Evolutionary conservation across 495 filamentous ascomycete species (phyloP).

Genomic region (Talaromyces proteolyticus): DNA sequence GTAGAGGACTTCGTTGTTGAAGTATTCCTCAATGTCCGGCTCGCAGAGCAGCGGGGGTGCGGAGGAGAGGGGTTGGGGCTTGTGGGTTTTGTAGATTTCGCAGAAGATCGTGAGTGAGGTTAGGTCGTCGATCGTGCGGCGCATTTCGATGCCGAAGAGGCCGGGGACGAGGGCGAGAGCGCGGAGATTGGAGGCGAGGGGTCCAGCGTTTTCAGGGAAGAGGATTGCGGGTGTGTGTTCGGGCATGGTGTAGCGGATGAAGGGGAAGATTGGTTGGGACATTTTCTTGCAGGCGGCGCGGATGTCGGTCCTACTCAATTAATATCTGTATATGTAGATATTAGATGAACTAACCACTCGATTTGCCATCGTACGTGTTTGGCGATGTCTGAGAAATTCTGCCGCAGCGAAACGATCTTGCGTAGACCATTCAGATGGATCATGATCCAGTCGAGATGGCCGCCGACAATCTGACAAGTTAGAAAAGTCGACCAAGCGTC

Average conservation of each 20-base stretch:
- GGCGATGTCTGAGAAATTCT: constrained; percentile 36
- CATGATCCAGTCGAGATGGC: constrained; percentile 39
- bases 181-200: constrained; percentile 29
- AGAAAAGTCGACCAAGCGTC: neutral
- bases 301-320: constrained; percentile 34
- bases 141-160: constrained; percentile 28
- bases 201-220: constrained; percentile 27
- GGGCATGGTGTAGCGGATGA: constrained; percentile 34
- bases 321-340: neutral
- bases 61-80: neutral
- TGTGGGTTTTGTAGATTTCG: constrained; percentile 24
- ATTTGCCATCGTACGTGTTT: constrained; percentile 39
- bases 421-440: constrained; percentile 41
- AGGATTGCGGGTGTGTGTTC: constrained; percentile 25
- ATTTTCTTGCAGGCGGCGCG: constrained; percentile 40
- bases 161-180: constrained; percentile 32
- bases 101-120: constrained; percentile 35
- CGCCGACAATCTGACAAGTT: constrained; percentile 31
- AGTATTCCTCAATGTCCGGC: constrained; percentile 38
- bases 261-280: constrained; percentile 41
- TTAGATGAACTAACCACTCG: constrained; percentile 27
- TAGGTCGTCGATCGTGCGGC: constrained; percentile 31
- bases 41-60: constrained; percentile 14
- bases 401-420: constrained; percentile 40
- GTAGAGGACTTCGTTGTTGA: constrained; percentile 39